A percentile compares a stretch with the other conserved stretches of the same genome.
Evolutionary conservation across 768 basidiomycete genomes (phyloP).

Genomic region (Collybiopsis confluens): DNA sequence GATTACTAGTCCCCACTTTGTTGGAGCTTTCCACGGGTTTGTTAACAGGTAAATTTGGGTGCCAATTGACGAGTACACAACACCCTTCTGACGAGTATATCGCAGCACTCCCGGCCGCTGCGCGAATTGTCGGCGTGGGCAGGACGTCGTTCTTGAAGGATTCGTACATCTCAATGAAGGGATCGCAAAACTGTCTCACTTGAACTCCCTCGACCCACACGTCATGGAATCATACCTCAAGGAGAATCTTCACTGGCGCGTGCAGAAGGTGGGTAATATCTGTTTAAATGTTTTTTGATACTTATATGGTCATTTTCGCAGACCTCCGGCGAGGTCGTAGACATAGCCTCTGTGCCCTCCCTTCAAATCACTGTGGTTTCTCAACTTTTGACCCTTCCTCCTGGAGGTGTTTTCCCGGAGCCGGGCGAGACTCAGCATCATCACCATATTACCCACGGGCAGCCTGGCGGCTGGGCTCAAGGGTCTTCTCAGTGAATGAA

Average conservation of each 20-base stretch:
- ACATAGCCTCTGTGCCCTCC: constrained; percentile 10
- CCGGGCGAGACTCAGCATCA: constrained; percentile 13
- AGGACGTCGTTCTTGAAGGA: constrained; percentile 31
- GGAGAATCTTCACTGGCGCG: constrained; percentile 36
- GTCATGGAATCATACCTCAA: constrained; percentile 38
- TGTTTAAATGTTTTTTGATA: neutral
- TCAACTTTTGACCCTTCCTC: constrained; percentile 9
- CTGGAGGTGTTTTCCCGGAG: constrained; percentile 12
- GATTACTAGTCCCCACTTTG: constrained; percentile 29
- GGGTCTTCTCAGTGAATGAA: neutral
- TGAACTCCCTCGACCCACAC: constrained; percentile 30
- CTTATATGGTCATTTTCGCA: neutral
- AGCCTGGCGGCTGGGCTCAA: constrained; percentile 2
- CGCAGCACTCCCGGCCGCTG: constrained; percentile 24
- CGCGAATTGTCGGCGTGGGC: constrained; percentile 33
- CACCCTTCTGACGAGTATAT: constrained; percentile 12
- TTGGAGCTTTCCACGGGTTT: constrained; percentile 43
- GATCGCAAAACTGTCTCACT: constrained; percentile 23
- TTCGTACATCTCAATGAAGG: constrained; percentile 40
- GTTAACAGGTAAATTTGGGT: constrained; percentile 24
- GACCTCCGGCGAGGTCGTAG: constrained; percentile 3
- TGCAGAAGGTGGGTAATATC: constrained; percentile 30
- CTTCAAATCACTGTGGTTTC: constrained; percentile 13
- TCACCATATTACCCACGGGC: constrained; percentile 14
- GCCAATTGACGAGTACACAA: constrained; percentile 8